Base-by-base conservation (phyloP, 2,329 filamentous ascomycete species). In the Blumeria hordei region DNA sequence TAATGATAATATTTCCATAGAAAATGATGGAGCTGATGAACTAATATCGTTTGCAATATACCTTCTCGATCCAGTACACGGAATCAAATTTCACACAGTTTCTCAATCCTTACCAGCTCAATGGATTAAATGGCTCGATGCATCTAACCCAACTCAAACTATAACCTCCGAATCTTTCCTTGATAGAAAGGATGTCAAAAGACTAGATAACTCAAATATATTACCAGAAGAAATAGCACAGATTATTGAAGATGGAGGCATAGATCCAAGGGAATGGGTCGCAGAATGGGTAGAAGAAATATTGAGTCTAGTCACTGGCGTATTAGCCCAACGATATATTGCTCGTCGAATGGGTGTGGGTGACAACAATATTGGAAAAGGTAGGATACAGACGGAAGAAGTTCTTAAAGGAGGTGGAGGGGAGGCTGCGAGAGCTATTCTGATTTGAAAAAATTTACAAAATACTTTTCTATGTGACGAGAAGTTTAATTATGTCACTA, bases 191-290 rank as follows among this genome's bases (percentile, higher is more conserved):
- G 59, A 60, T 34, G 72, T 71, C 55, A 74, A 73, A 57, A 68
- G 71, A 50, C 66, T 68, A 36, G 61, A 69, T 3, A 64, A 68
- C 41, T 67, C 66, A 9, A 65, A 71, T n/a, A 18, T 10, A 47
- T 68, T 88, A 36, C 90, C 92, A 0, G 83, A 86, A 33, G 87
- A 88, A 64, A 95, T 98, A 62, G 75, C 77, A 21, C 85, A 90
- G 60, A 94, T 96, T 59, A 78, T 98, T 43, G 78, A 80, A 63
- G 70, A 70, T 47, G 79, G 78, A 8, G 78, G 77, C 50, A 86
- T 96, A 1, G 92, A 98, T 64, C 92, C 92, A 0, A 76, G 92
- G 56, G 92, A 98, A 67, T 98, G 92, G 92, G 85, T 94, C 39
- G 84, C 88, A 3, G 92, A 96, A 68, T 98, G 92, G 92, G 76